Evolutionary conservation across 169 alveolate genomes (phyloP).

Genomic region (Plasmodium gaboni): DNA sequence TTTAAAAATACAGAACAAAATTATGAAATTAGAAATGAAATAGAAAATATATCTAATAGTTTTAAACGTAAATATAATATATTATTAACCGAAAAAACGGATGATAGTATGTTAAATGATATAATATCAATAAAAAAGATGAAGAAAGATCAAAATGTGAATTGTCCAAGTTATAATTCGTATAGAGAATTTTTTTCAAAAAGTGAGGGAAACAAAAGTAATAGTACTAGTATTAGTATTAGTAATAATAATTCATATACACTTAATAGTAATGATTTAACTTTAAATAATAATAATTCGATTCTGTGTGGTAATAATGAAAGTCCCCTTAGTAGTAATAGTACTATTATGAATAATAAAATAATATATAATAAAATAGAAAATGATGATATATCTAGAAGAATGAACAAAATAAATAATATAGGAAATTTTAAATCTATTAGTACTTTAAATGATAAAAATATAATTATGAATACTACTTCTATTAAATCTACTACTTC

Average conservation of each 20-base stretch:
- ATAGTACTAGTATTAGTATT: not conserved
- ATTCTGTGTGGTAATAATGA: too few relatives aligned
- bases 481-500: too few relatives aligned
- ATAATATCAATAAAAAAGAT: slow-evolving; percentile 40
- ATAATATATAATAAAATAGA: too few relatives aligned
- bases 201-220: not conserved
- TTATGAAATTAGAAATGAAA: slow-evolving; percentile 46
- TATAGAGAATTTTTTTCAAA: slow-evolving; percentile 44
- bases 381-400: too few relatives aligned
- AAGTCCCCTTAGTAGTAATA: too few relatives aligned
- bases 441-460: not conserved
- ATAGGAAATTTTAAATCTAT: not conserved
- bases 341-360: too few relatives aligned
- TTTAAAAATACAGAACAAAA: slow-evolving; percentile 40
- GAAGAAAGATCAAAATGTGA: slow-evolving; percentile 13
- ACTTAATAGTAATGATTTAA: too few relatives aligned
- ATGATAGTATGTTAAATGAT: slow-evolving; percentile 25
- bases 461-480: slow-evolving; percentile 2
- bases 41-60: slow-evolving; percentile 46
- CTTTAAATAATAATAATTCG: too few relatives aligned
- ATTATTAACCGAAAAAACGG: slow-evolving; percentile 31
- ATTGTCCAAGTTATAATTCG: slow-evolving; percentile 7
- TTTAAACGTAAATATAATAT: slow-evolving; percentile 70
- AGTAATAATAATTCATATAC: not conserved
- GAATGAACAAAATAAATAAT: not conserved